Base-by-base conservation (phyloP, 805 yeast genomes). In the Soucietia sequanensis region DNA sequence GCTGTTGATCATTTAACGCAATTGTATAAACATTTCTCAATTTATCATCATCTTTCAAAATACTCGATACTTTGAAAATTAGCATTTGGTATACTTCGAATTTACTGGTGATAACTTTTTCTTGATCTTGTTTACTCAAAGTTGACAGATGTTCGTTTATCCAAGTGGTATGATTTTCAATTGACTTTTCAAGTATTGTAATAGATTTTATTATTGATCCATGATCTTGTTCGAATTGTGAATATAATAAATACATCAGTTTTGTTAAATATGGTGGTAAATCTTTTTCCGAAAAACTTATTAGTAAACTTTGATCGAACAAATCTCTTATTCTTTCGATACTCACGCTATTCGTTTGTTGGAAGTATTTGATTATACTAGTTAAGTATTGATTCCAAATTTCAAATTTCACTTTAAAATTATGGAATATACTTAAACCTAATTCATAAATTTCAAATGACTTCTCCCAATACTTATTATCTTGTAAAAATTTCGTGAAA, bases 331-430 rank as follows among this genome's bases (percentile, higher is more conserved):
- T 58, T 21, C 65, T 40, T 27, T 61, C 65, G 1, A 34, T 24
- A 17, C 26, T 33, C 11, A 33, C 19, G 8, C 7, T 7, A 12
- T 18, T 18, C 10, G 31, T 14, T 45, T 42, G 12, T 23, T 31
- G 27, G 3, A 30, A 28, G 14, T 33, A 33, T 16, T 41, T 47
- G 3, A 81, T 43, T 0, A 78, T 71, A 35, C 75, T 78, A 0
- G 72, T 57, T 21, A 89, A 52, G 54, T 88, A 90, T 7, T 74
- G 61, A 34, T 72, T 76, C 90, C 91, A 87, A 12, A 89, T 66
- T 45, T 86, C 86, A 47, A 72, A 80, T 27, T 47, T 49, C 7
- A 68, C 54, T 3, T 75, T 68, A 0, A 87, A 81, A 41, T 74
- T 79, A 9, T 66, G 59, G 51, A 89, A 90, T 5, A 72, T 44